Percentiles rank a stretch among this genome's conserved stretches.
Conservation (phyloP, 2,329 filamentous ascomycete genomes). For the Arthroderma uncinatum region DNA sequence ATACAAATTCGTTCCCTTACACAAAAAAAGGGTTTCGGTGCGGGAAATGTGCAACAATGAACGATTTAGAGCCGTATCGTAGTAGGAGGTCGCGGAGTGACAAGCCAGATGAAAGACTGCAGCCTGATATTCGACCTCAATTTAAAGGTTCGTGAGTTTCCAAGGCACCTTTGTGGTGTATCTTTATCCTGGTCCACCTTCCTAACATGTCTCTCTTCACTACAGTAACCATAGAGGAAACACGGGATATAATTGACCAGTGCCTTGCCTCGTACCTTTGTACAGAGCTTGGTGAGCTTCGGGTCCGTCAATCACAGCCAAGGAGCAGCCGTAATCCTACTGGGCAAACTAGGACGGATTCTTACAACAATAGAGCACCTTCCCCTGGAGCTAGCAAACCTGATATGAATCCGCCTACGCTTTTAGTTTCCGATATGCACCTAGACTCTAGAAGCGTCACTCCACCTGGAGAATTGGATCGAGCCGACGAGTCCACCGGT, state of each 20-base stretch:
- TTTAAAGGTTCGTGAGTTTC: neutral
- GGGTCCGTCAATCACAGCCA: neutral
- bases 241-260: constrained; percentile 10
- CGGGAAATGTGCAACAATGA: constrained; percentile 72
- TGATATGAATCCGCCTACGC: neutral
- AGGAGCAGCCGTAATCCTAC: neutral
- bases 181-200: neutral
- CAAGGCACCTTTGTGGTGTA: no score
- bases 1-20: constrained; percentile 66
- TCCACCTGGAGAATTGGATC: neutral
- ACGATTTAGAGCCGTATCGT: constrained; percentile 52
- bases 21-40: constrained; percentile 66
- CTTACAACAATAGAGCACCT: neutral
- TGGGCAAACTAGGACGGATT: neutral
- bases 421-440: neutral
- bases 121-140: neutral
- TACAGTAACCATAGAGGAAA: constrained; percentile 12
- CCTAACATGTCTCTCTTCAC: neutral
- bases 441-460: neutral
- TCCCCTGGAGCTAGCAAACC: neutral
- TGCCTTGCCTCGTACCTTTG: constrained; percentile 7
- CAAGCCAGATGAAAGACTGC: constrained; percentile 3
- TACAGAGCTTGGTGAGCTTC: neutral
- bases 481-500: neutral
- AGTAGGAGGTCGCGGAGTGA: constrained; percentile 13